Evolutionary conservation across 768 basidiomycete genomes (phyloP), one percentile per base, ranked within the genome.

Genomic region (Suillus clintonianus): DNA sequence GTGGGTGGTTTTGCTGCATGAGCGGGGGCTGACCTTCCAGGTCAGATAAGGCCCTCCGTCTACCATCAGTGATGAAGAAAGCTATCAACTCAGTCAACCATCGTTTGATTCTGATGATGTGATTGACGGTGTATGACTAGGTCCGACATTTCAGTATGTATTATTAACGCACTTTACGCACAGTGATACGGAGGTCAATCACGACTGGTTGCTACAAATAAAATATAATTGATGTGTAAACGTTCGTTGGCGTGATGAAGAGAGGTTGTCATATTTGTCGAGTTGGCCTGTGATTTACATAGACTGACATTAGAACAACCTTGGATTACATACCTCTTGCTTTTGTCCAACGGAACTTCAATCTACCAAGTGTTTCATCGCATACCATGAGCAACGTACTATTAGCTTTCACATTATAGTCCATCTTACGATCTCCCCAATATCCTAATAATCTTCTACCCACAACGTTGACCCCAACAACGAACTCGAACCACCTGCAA

Each of bases 1-100:
- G 81, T 89, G 60, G 92, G 91, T 2, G 91, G 91, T 14, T 89
- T 83, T 72, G 79, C 82, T 22, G 89, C 88, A 0, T 93, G 91
- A 92, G 86, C 80, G 72, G 82, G 82, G 4, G 88, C 83, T 15
- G 86, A 88, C 0, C 74, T 93, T 15, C 89, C 90, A n/a, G 78
- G 83, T 7, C 82, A 83, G 56, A 75, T 79, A 42, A 72, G 48
- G 14, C 74, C 74, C 0, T n/a, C 74, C 74, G 15, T 77, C 69
- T 0, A 76, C 74, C 7, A 43, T 58, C 0, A 72, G 73, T 30
- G 74, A 74, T 39, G 68, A 64, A 4, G 75, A 71, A n/a, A 77
- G 69, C 32, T 76, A 72, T 69, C 71, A 74, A 43, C 51, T 73
- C 30, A 75, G 75, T 0, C 72, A 75, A 14, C 70, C 72, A 32